phyloP scores from a whole-genome alignment of 176 grass and related monocot genomes.

The Hordeum vulgare region DNA sequence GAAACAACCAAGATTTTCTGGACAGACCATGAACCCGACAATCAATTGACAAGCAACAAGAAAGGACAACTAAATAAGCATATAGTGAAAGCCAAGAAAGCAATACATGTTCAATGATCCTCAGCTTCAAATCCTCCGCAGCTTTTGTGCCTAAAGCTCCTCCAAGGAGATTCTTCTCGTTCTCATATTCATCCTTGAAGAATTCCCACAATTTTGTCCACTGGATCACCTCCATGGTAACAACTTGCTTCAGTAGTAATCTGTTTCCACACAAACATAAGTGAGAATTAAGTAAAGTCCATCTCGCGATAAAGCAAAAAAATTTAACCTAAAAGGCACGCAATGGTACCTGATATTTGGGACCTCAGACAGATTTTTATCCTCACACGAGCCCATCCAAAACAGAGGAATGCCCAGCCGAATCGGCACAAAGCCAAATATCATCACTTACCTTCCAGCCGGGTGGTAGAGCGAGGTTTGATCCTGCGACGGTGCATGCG shows the following conservation, averaged over 20 bases:
- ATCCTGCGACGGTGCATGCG: no score
- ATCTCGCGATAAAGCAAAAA: not conserved
- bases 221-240: conserved; percentile 89
- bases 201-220: conserved; percentile 69
- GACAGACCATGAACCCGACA: not conserved
- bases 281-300: not conserved
- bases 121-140: conserved; percentile 57
- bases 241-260: conserved; percentile 66
- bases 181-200: no score
- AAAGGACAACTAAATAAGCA: not conserved
- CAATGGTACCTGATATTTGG: conserved; percentile 59
- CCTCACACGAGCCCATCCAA: no score
- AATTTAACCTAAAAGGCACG: not conserved
- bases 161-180: conserved; percentile 64
- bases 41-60: conserved; percentile 4
- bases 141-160: conserved; percentile 69
- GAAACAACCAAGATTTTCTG: conserved; percentile 99
- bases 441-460: no score
- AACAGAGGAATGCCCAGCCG: no score
- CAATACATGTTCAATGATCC: conserved; percentile 80
- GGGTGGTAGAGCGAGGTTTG: no score
- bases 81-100: not conserved
- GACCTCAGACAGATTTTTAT: conserved; percentile 91
- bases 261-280: conserved; percentile 8
- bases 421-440: no score